Evolutionary conservation across 179 eudicot species (phyloP).

Genomic region (Beta macrorhiza): DNA sequence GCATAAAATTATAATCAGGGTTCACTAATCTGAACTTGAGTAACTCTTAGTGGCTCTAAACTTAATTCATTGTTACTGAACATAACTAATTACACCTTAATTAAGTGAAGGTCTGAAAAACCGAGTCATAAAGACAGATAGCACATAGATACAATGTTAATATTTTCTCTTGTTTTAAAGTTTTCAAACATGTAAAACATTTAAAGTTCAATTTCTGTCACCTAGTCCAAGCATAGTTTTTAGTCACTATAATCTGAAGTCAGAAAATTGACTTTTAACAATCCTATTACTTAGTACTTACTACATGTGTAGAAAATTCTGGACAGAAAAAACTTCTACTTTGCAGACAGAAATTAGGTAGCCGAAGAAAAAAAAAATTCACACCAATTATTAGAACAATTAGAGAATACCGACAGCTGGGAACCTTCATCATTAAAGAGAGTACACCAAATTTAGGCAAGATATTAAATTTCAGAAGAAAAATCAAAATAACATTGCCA

Average conservation of each 20-base stretch:
- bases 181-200: background rate
- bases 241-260: constrained; percentile 7
- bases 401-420: background rate
- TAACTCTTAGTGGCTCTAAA: too few species aligned
- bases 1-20: too few species aligned
- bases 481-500: constrained; percentile 3
- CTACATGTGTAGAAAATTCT: background rate
- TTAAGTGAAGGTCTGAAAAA: too few species aligned
- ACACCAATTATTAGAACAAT: background rate
- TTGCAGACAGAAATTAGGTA: constrained; percentile 12
- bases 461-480: background rate
- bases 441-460: constrained; percentile 6
- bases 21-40: too few species aligned
- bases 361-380: background rate
- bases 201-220: background rate
- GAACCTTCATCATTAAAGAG: background rate
- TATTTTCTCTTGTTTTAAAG: background rate
- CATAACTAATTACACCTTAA: too few species aligned
- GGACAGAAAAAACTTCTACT: constrained; percentile 2
- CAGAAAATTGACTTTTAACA: constrained; percentile 17
- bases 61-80: too few species aligned
- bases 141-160: too few species aligned
- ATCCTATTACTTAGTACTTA: background rate
- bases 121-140: too few species aligned
- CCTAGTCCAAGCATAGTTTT: background rate